Evolutionary conservation across 495 filamentous ascomycete species (phyloP), one percentile per base, ranked within the genome.

Genomic region (Xylaria sp.): DNA sequence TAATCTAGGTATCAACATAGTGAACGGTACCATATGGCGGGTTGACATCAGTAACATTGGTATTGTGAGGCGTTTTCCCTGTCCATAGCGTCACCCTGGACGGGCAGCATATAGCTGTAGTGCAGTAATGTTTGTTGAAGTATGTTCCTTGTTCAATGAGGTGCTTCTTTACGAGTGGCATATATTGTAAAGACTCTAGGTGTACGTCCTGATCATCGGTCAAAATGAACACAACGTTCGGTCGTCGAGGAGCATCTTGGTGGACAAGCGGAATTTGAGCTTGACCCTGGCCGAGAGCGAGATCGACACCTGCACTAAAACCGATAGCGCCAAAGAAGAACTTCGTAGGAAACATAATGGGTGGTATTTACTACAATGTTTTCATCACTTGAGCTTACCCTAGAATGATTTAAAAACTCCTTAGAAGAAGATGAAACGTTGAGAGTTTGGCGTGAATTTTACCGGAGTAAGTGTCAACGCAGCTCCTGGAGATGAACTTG

Each of bases 41-140:
- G 7, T 72, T 83, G 8, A 92, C 86, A 70, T 91, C 88, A 6
- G 90, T 92, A 4, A 92, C 89, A 76, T 92, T 92, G 5, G 90
- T 92, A 71, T 92, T 92, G 72, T 92, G 90, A 9, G 90, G 88
- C 61, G 87, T 83, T 69, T 84, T 83, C 29, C 90, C 90, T 5
- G 89, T 92, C 88, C 85, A 89, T 11, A 91, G 74, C 52, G 82
- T 87, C 9, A 89, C 88, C n/a, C 89, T 77, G 0, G 88, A 88
- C 1, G 89, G 89, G 61, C 89, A 91, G 71, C 89, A 91, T 15
- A 89, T 77, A 0, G 89, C 82, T 14, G 85, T 88, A 0, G 88
- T 87, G n/a, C 85, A 84, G 65, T 87, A 90, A 72, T 90, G 88
- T 48, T 82, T 82, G 14, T 71, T 77, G 69, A 84, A 91, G 19